Evolutionary conservation across 768 basidiomycete genomes (phyloP).

Genomic region (Amanita muscaria): DNA sequence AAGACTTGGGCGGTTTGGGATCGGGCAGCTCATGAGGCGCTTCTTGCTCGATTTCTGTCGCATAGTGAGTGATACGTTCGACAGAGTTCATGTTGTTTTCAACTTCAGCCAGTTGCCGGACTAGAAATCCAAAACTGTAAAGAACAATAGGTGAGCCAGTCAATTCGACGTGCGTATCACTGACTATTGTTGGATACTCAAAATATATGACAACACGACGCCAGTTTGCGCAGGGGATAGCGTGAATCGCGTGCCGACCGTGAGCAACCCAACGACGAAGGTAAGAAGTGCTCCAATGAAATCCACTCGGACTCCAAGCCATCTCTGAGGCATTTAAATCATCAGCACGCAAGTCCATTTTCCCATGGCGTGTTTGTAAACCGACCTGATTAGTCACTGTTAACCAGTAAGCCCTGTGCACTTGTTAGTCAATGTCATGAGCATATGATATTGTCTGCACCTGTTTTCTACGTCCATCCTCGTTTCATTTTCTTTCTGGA

Average conservation of each 20-base stretch:
- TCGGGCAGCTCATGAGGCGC: constrained; percentile 59
- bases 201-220: constrained; percentile 69
- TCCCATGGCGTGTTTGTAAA: background rate
- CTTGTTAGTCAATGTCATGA: background rate
- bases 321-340: too few species aligned
- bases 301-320: too few species aligned
- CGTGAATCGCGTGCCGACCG: constrained; percentile 62
- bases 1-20: constrained; percentile 46
- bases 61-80: constrained; percentile 78
- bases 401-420: constrained; percentile 70
- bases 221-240: constrained; percentile 78
- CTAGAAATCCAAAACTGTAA: constrained; percentile 67
- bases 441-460: too few species aligned
- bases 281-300: constrained; percentile 60
- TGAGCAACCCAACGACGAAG: constrained; percentile 71
- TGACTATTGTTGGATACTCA: constrained; percentile 65
- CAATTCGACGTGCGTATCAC: constrained; percentile 8
- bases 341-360: background rate
- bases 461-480: too few species aligned
- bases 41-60: constrained; percentile 77
- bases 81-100: constrained; percentile 95
- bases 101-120: too few species aligned
- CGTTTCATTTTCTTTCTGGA: constrained; percentile 61
- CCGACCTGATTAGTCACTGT: constrained; percentile 72
- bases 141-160: constrained; percentile 3